phyloP scores from a whole-genome alignment of 345 rosid genomes.

The Eucalyptus lansdowneana region DNA sequence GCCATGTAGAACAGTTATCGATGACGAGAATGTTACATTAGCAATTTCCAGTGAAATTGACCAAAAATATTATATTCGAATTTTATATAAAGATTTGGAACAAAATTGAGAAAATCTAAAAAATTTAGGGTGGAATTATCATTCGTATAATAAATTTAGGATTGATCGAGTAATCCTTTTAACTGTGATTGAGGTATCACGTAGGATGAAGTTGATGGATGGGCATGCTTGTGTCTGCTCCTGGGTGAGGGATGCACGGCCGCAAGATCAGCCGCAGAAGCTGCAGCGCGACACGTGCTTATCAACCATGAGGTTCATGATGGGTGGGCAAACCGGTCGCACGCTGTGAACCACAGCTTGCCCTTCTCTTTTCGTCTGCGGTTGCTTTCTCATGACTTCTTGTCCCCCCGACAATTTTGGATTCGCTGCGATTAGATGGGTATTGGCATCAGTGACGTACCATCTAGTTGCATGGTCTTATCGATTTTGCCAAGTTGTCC shows the following conservation, averaged over 20 bases:
- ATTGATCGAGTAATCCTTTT: fast-evolving
- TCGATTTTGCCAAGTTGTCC: background rate
- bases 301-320: background rate
- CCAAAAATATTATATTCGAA: fast-evolving
- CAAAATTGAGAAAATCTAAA: background rate
- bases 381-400: background rate
- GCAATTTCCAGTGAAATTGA: background rate
- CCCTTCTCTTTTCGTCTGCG: background rate
- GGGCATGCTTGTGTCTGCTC: background rate
- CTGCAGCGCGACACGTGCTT: background rate
- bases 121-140: background rate
- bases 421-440: background rate
- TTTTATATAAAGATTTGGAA: fast-evolving
- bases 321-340: background rate
- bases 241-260: background rate
- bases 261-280: background rate
- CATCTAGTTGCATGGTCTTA: fast-evolving
- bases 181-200: background rate
- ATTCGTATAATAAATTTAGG: background rate
- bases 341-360: background rate
- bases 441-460: too few relatives aligned
- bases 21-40: fast-evolving
- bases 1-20: fast-evolving
- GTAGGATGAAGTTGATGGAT: background rate
- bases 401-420: background rate